Base-by-base conservation (phyloP, 495 filamentous ascomycete genomes). In the Neurospora sp. region DNA sequence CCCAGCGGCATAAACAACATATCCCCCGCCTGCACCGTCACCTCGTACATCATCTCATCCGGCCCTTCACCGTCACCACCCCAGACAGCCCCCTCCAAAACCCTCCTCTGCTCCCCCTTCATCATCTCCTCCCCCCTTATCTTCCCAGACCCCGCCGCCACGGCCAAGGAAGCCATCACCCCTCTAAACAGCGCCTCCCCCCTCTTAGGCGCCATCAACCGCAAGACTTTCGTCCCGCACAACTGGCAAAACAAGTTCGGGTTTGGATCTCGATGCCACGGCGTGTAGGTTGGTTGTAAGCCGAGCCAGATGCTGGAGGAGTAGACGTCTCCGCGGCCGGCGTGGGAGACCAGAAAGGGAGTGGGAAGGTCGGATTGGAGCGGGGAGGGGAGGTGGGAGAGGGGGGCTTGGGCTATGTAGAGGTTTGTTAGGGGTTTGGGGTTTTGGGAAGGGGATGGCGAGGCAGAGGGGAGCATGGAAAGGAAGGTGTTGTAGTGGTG, bases 121-220 rank as follows among this genome's bases (percentile, higher is more conserved):
- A 98, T 97, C 96, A 98, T 98, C 78, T 97, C 94, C n/a, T 90
- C 87, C 0, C 92, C 93, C 70, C 93, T 85, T 71, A 97, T 87
- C 24, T 83, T 83, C 28, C 39, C 39, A 17, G 39, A 40, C 15
- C 39, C 39, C 15, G 78, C 77, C 31, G 79, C 77, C 3, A 87
- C 38, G 38, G 38, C 85, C 17, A 92, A 73, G 54, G 79, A 72
- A 45, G 79, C 76, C 74, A 88, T 86, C 11, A 92, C 88, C 10
- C 77, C 70, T 48, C 81, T 79, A 75, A 95, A 95, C 19, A 97
- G 77, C 5, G 75, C 74, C 37, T 82, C 78, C 4, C 96, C 95
- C 11, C 82, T 79, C 2, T 77, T 74, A 0, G 94, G 94, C 15
- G 84, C 77, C 45, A 92, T 83, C 13, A 98, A 75, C n/a, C 94